Percentiles rank a stretch among this genome's conserved stretches.
phyloP scores from a whole-genome alignment of 108 stramenopile species.

The Cyclostephanos invisitatus region DNA sequence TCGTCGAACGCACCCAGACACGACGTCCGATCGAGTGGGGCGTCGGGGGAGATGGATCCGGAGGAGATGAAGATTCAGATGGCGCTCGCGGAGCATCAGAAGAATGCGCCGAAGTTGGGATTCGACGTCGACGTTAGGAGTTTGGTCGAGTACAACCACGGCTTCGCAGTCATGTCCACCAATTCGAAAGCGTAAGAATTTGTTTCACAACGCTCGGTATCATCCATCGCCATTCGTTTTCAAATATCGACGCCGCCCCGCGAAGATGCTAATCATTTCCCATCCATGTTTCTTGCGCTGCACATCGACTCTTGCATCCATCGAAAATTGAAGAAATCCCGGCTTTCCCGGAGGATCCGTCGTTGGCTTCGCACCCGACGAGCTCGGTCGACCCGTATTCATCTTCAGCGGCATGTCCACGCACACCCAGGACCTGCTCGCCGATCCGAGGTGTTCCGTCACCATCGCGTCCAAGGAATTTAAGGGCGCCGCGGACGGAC shows the following conservation, averaged over 20 bases:
- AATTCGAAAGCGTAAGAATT: slow-evolving; percentile 71
- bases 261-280: no score
- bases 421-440: slow-evolving; percentile 89
- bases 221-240: no score
- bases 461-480: slow-evolving; percentile 92
- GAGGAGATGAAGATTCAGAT: slow-evolving; percentile 57
- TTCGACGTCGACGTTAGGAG: slow-evolving; percentile 73
- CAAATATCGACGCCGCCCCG: no score
- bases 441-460: slow-evolving; percentile 78
- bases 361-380: slow-evolving; percentile 94
- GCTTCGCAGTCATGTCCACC: slow-evolving; percentile 88
- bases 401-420: slow-evolving; percentile 91
- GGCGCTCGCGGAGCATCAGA: slow-evolving; percentile 63
- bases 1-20: slow-evolving; percentile 40
- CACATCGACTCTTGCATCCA: no score
- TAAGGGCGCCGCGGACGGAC: slow-evolving; percentile 94
- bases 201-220: not conserved
- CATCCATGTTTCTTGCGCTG: not conserved
- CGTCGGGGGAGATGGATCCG: slow-evolving; percentile 50
- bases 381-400: slow-evolving; percentile 89
- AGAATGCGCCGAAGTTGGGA: slow-evolving; percentile 71
- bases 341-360: slow-evolving; percentile 93
- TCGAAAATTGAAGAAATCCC: slow-evolving; percentile 51
- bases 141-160: slow-evolving; percentile 85
- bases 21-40: slow-evolving; percentile 46